Conservation (phyloP, 352 stramenopile species). For the Pythium coloratum region DNA sequence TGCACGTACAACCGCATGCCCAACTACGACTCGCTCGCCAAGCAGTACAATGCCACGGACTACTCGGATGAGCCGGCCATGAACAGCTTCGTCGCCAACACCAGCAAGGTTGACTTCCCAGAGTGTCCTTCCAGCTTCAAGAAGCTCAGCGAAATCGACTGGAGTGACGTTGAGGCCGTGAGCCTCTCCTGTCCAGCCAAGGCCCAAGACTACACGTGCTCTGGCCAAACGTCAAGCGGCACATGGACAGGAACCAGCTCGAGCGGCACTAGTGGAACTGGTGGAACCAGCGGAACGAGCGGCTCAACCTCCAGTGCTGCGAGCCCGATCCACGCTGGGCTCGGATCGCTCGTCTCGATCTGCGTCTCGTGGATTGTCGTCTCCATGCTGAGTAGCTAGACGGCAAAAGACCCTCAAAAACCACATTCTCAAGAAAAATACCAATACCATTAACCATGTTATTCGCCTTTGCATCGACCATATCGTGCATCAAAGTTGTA, state of each 20-base stretch:
- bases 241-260: conserved; percentile 34
- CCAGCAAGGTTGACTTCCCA: conserved; percentile 14
- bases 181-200: conserved; percentile 10
- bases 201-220: conserved; percentile 33
- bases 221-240: conserved; percentile 41
- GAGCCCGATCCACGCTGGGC: neutral
- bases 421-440: too few relatives aligned
- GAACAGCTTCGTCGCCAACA: conserved; percentile 33
- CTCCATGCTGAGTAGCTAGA: neutral
- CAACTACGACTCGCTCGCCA: conserved; percentile 69
- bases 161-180: conserved; percentile 14
- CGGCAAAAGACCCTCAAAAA: neutral
- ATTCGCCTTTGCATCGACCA: too few relatives aligned
- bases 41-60: conserved; percentile 49
- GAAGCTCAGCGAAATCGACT: conserved; percentile 15
- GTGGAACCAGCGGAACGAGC: neutral
- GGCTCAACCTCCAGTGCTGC: conserved; percentile 2
- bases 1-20: conserved; percentile 80
- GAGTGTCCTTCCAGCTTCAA: conserved; percentile 14
- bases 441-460: too few relatives aligned
- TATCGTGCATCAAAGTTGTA: too few relatives aligned
- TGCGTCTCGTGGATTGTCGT: neutral
- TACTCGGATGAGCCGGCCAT: conserved; percentile 35
- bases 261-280: neutral
- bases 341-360: neutral